A percentile compares a stretch with the other conserved stretches of the same genome.
These are phyloP conservation scores for Hymenoscyphus albidus DNA, from an alignment of 2,329 filamentous ascomycete species.

Conservation along the genomic window DNA sequence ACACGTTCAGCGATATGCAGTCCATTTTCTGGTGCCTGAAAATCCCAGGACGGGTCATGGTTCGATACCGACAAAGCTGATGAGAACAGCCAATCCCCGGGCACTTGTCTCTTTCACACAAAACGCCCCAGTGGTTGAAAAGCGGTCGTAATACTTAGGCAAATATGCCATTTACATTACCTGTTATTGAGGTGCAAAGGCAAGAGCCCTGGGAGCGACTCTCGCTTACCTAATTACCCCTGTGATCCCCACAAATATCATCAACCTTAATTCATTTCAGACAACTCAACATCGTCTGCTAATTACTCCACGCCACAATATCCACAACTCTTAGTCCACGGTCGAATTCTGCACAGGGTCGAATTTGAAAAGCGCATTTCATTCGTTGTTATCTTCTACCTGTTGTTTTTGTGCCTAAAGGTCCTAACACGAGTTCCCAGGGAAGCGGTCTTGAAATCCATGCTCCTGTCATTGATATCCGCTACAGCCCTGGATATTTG, in stretches of 20 bases:
- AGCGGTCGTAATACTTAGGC: conserved; percentile 11
- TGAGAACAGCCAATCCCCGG: conserved; percentile 2
- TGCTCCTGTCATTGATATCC: conserved; percentile 2
- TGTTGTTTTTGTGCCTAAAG: conserved; percentile 3
- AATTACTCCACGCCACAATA: conserved; percentile 8
- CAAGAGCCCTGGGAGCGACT: not conserved
- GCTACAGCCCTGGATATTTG: not conserved
- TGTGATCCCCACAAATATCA: conserved; percentile 4
- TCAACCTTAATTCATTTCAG: conserved; percentile 13
- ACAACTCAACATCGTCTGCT: conserved; percentile 9
- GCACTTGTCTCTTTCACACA: not conserved
- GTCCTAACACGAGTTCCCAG: not conserved
- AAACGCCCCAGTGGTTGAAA: conserved; percentile 1
- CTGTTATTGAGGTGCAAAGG: conserved; percentile 10
- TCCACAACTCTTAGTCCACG: not conserved
- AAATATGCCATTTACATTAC: conserved; percentile 14
- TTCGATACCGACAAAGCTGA: conserved; percentile 4
- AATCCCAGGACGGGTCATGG: conserved; percentile 1
- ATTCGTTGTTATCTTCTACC: not conserved
- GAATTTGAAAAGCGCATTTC: not conserved
- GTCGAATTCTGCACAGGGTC: not conserved
- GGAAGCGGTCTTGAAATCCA: not conserved
- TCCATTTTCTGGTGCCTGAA: conserved; percentile 13
- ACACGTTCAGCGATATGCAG: not conserved
- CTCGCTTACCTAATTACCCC: conserved; percentile 10